Conservation (phyloP, 768 basidiomycete genomes). For the Termitomyces titanicus region DNA sequence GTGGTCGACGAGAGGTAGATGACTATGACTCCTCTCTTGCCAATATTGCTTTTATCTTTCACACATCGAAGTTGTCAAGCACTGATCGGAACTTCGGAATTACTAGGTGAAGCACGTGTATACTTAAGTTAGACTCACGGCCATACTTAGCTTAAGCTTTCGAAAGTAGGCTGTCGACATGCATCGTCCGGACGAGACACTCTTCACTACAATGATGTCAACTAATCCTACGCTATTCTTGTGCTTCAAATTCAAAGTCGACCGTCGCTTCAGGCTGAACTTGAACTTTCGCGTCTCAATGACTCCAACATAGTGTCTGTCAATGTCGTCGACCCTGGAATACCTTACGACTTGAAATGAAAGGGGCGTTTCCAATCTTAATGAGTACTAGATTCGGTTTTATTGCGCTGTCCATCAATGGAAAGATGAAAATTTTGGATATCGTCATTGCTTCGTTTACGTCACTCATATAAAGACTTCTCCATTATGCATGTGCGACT, state of each 20-base stretch:
- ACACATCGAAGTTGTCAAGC: background rate
- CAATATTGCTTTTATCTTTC: background rate
- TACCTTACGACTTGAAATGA: no score
- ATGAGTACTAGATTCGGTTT: background rate
- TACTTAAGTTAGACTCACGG: no score
- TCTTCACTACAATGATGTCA: background rate
- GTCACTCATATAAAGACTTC: background rate
- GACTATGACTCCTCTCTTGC: background rate
- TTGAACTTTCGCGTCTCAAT: background rate
- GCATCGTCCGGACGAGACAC: no score
- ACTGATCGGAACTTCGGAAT: constrained; percentile 4
- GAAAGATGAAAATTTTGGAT: background rate
- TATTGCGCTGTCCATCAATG: background rate
- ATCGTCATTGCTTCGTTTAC: constrained; percentile 2
- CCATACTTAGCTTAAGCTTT: no score
- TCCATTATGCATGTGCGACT: background rate
- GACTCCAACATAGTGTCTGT: background rate
- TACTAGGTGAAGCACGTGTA: no score
- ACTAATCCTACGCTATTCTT: no score
- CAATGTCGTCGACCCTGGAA: no score
- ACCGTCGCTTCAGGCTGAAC: background rate
- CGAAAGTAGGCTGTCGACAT: no score
- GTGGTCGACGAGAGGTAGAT: no score
- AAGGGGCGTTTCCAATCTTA: background rate
- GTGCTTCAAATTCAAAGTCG: no score